Conservation (phyloP, 768 basidiomycete genomes). For the Boletus rubroflammeus region DNA sequence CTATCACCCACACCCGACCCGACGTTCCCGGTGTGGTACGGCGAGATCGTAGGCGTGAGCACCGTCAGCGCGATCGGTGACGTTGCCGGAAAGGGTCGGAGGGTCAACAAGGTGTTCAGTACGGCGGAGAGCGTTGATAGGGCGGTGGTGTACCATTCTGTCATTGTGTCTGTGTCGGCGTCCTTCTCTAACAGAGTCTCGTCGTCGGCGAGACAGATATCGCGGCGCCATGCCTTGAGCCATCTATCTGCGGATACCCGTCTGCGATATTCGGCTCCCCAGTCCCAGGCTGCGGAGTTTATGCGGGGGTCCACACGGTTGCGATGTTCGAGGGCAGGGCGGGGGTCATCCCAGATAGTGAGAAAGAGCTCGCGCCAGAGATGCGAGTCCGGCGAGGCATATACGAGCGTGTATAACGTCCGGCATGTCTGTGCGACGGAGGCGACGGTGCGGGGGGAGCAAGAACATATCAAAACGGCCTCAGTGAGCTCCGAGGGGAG, state of each 20-base stretch:
- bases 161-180: not conserved
- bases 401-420: constrained; percentile 35
- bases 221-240: constrained; percentile 25
- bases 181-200: not conserved
- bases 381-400: constrained; percentile 32
- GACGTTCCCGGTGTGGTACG: constrained; percentile 7
- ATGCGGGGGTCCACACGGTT: constrained; percentile 24
- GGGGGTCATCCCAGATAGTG: constrained; percentile 48
- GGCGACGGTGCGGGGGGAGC: constrained; percentile 33
- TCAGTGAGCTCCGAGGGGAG: constrained; percentile 44
- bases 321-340: constrained; percentile 30
- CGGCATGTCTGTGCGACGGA: constrained; percentile 37
- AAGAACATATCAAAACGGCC: constrained; percentile 29
- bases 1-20: constrained; percentile 1
- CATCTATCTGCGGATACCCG: constrained; percentile 21
- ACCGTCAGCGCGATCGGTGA: constrained; percentile 22
- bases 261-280: constrained; percentile 23
- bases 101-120: constrained; percentile 34
- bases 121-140: constrained; percentile 28
- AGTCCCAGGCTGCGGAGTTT: constrained; percentile 18
- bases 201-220: constrained; percentile 4
- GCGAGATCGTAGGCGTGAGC: constrained; percentile 11
- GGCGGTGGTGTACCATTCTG: constrained; percentile 2
- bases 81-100: constrained; percentile 27
- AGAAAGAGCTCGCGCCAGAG: constrained; percentile 51